Evolutionary conservation across 371 early-diverging fungal genomes (phyloP), one percentile per base, ranked within the genome.

Genomic region (Apophysomyces sp.): DNA sequence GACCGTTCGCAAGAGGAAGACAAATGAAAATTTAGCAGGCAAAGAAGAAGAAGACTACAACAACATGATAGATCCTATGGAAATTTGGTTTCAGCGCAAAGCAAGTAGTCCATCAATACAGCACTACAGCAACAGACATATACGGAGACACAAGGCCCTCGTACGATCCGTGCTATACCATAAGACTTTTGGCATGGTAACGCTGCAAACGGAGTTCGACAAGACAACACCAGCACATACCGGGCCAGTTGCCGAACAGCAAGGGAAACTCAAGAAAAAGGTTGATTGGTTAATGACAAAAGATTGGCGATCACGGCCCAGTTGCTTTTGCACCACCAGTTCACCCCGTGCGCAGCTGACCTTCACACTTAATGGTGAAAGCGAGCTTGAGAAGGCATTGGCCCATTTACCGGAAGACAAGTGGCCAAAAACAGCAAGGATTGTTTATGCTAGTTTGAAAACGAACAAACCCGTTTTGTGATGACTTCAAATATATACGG

Each of bases 301-400:
- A 11, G 37, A 37, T 13, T 37, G 37, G 37, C 3, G 11, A 9
- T 37, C 11, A 5, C 11, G 37, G n/a, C 2, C 2, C 3, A 3
- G 2, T 37, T 11, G n/a, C 49, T 18, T 21, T n/a, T 21, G 6
- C 49, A 44, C n/a, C 6, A 6, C 13, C 18, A 16, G n/a, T 18
- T 16, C 49, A n/a, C 16, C 21, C 8, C 49, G 49, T 21, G 49
- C n/a, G 21, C 49, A 21, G 0, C 24, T 44, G 24, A 21, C 21
- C 1, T 16, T 44, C 24, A 21, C 21, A 9, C 21, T 44, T 16
- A 27, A n/a, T 15, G 41, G 24, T 15, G 58, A 58, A 44, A n/a
- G 12, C 0, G 58, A 58, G 5, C n/a, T 58, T 21, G 44, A 44
- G 15, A 58, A 58, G n/a, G 40, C 51, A 3, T 40, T 58, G 49